Base-by-base conservation (phyloP, 176 grass and related monocot genomes). In the Tillandsia leiboldiana region DNA sequence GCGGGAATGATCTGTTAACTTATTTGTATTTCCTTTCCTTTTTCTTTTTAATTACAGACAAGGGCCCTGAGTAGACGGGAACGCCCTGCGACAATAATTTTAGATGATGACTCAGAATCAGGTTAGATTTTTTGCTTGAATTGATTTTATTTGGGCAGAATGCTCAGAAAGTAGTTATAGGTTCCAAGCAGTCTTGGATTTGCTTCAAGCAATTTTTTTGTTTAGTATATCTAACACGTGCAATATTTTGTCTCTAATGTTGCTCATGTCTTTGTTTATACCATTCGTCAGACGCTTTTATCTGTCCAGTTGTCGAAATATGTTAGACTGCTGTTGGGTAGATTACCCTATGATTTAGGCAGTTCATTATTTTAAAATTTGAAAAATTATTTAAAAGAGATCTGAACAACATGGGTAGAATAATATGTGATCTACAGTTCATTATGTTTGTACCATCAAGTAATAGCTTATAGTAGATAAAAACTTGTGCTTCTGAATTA, bases 1-100 rank as follows among this genome's bases (percentile, higher is more conserved):
- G 33, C 0, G 4, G 6, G 33, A 7, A 42, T 42, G 33, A 42
- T 42, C 33, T 20, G 12, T 61, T 61, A 22, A 61, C 56, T 61
- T 28, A 18, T 47, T 70, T 48, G 50, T 71, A 70, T 69, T 63
- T 47, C 47, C 51, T 53, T 52, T 23, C 11, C 48, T 27, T 1
- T 17, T 64, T 65, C 67, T 66, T 51, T 68, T 53, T 76, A 64
- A 72, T 11, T 80, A 47, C 80, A 87, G 85, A 87, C 80, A 64
- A 79, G 76, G 68, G 83, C 76, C 65, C 47, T 11, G 42, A 83
- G 72, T 73, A 26, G 57, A 24, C 68, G 69, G 54, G 69, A 50
- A 57, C 54, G 52, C 48, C 73, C 56, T 69, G 57, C 65, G 66
- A 20, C 54, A 24, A 57, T 83, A 53, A 65, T 87, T 20, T 61